Evolutionary conservation across 2,329 filamentous ascomycete species (phyloP), one percentile per base, ranked within the genome.

Genomic region (Trichophyton schoenleinii): DNA sequence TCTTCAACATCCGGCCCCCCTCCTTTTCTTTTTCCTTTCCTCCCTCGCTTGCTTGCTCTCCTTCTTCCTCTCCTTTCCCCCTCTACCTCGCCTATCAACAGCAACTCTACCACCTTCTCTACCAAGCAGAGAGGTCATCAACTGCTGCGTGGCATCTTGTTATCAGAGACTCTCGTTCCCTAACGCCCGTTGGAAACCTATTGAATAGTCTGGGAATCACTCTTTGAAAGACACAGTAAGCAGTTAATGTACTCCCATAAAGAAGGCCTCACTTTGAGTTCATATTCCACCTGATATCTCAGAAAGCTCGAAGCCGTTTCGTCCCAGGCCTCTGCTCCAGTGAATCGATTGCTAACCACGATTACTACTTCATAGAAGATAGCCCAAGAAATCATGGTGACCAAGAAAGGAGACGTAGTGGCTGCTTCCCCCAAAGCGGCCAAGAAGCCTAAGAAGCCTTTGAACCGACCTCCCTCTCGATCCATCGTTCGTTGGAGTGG

Each of bases 401-500:
- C 15, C 28, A 55, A 36, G 28, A 58, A 58, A 15, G 53, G 13
- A 41, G 36, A 57, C 15, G 28, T 13, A 18, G 57, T 36, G 13
- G 22, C 44, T 8, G 25, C 13, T 9, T 9, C 46, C 13, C 22
- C 8, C 6, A 28, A 60, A 18, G 58, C 9, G 28, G 3, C 22
- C 58, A 6, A 38, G 34, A 60, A 52, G n/a, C 20, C 31, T 8
- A 36, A 18, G 20, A 53, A 52, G 31, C 7, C 15, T n/a, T 31
- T 60, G 46, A 49, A 69, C 58, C 67, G 71, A 28, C 69, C 71
- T 1, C 64, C 68, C 25, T 74, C 69, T 61, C 70, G 75, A 5
- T 69, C 64, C 11, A 67, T 78, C 9, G 74, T 77, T 15, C 74
- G 75, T 22, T 78, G 75, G 75, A 70, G 74, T 63, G 70, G 75